Percentiles rank a stretch among this genome's conserved stretches.
These are phyloP conservation scores for Flaveria brownii DNA, from an alignment of 129 eudicot genomes.

Conservation along the genomic window DNA sequence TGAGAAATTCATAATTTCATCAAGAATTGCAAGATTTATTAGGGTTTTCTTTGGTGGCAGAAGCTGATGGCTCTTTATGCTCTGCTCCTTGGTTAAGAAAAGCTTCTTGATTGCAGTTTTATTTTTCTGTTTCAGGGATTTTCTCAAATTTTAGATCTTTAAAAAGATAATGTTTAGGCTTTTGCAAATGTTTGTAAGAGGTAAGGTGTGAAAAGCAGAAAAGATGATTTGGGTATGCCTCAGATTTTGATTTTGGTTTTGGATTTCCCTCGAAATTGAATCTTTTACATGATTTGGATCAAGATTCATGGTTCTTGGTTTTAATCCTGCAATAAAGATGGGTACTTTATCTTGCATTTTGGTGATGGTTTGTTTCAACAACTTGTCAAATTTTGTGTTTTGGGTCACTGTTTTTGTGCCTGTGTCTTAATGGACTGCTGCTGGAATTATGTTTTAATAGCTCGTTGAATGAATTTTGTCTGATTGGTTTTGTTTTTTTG, in stretches of 20 bases:
- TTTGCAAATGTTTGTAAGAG: not conserved
- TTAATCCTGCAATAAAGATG: slow-evolving; percentile 1
- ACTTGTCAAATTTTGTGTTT: not conserved
- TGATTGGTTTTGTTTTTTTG: slow-evolving; percentile 1
- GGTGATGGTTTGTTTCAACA: slow-evolving; percentile 10
- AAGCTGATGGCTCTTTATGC: no score
- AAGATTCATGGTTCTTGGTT: slow-evolving; percentile 17
- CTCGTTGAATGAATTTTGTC: not conserved
- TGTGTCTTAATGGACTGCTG: not conserved
- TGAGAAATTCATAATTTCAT: no score
- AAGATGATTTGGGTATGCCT: not conserved
- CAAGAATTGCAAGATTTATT: not conserved
- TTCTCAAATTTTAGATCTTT: slow-evolving; percentile 6
- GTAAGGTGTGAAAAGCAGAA: not conserved
- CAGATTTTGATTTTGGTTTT: not conserved
- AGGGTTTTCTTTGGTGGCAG: no score
- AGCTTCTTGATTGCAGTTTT: not conserved
- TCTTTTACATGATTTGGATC: slow-evolving; percentile 6
- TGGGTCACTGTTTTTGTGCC: slow-evolving; percentile 3
- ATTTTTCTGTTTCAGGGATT: not conserved
- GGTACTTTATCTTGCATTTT: slow-evolving; percentile 12
- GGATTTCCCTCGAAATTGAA: not conserved
- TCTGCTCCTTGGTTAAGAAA: not conserved
- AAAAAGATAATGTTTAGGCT: not conserved
- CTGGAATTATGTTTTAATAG: not conserved